These are phyloP conservation scores for Salvia miltiorrhiza DNA, from an alignment of 257 asterid genomes.

Conservation along the genomic window DNA sequence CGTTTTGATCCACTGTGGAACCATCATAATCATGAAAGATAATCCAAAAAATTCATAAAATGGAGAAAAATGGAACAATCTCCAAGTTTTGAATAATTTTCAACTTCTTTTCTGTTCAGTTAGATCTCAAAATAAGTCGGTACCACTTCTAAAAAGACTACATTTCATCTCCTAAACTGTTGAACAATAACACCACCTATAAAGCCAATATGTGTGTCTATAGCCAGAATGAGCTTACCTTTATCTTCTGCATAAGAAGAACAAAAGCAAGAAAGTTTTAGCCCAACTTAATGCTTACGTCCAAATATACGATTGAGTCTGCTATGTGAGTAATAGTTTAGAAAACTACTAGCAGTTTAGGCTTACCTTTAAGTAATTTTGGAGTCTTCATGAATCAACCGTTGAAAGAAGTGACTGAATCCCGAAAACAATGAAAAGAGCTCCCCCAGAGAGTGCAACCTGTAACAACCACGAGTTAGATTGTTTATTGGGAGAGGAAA, in stretches of 20 bases:
- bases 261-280: slow-evolving; percentile 14
- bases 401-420: slow-evolving; percentile 88
- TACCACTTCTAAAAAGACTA: background rate
- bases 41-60: background rate
- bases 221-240: slow-evolving; percentile 10
- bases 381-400: slow-evolving; percentile 39
- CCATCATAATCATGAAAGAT: too few relatives aligned
- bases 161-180: slow-evolving; percentile 8
- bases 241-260: slow-evolving; percentile 25
- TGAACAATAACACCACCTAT: background rate
- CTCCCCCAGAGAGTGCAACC: slow-evolving; percentile 90
- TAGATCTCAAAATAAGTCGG: background rate
- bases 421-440: slow-evolving; percentile 88
- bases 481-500: background rate
- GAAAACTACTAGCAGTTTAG: slow-evolving; percentile 4
- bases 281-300: background rate
- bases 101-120: slow-evolving; percentile 9
- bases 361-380: slow-evolving; percentile 32
- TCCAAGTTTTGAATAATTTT: background rate
- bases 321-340: background rate
- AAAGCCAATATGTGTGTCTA: slow-evolving; percentile 4
- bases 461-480: slow-evolving; percentile 25
- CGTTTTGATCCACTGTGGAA: too few relatives aligned
- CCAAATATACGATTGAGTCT: background rate
- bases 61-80: background rate